Conservation (phyloP, 164 flowering plant species). For the Brasenia schreberi region DNA sequence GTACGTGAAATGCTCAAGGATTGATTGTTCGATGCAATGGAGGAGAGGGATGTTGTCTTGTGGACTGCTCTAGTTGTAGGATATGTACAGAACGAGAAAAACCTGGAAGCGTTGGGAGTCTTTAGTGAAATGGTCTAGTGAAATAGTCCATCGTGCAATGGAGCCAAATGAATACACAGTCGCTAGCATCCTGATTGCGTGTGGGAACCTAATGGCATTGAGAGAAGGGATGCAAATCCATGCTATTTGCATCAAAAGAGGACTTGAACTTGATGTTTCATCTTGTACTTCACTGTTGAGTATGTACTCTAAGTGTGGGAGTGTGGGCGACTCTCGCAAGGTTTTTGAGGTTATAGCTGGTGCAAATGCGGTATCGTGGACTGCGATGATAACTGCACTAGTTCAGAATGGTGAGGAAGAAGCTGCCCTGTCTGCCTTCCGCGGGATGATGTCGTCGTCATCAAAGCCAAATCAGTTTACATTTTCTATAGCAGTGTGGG, state of each 20-base stretch:
- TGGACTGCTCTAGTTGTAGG: constrained; percentile 37
- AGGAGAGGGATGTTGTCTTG: constrained; percentile 45
- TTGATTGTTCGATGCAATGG: constrained; percentile 25
- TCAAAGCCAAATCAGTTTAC: constrained; percentile 33
- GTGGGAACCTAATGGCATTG: constrained; percentile 29
- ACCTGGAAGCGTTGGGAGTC: constrained; percentile 16
- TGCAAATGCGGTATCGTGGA: constrained; percentile 50
- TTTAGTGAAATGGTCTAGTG: constrained; percentile 27
- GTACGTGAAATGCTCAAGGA: constrained; percentile 37
- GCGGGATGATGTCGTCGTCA: constrained; percentile 27
- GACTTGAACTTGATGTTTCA: constrained; percentile 23
- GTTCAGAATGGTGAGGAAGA: constrained; percentile 43
- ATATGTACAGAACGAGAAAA: constrained; percentile 13
- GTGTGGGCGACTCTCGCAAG: constrained; percentile 28
- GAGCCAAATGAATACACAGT: constrained; percentile 40
- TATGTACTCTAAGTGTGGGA: constrained; percentile 50
- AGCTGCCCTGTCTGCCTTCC: constrained; percentile 24
- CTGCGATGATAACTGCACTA: constrained; percentile 39
- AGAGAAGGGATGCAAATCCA: constrained; percentile 32
- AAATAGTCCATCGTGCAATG: constrained; percentile 28
- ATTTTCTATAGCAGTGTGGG: constrained; percentile 32
- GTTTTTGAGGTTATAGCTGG: constrained; percentile 22
- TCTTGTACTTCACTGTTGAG: constrained; percentile 45
- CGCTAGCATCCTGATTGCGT: constrained; percentile 34
- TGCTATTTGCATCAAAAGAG: constrained; percentile 28